Conservation (phyloP, 1,139 yeast species). For the Yamadazyma songkhlaensis region DNA sequence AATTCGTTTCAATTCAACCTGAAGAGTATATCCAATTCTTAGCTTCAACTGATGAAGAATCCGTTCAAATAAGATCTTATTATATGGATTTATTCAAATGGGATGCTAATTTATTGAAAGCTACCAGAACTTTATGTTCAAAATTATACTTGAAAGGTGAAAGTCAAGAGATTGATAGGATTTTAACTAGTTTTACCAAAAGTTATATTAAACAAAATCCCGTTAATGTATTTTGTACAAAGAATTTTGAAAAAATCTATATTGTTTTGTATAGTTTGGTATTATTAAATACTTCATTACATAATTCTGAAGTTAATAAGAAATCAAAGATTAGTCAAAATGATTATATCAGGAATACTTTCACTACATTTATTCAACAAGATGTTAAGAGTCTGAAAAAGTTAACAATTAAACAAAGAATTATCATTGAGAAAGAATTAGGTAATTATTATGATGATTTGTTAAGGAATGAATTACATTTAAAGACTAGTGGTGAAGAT, state of each 20-base stretch:
- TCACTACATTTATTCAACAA: constrained; percentile 41
- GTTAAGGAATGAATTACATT: constrained; percentile 35
- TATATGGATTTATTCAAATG: constrained; percentile 51
- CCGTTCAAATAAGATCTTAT: constrained; percentile 35
- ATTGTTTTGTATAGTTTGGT: constrained; percentile 72
- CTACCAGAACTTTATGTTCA: constrained; percentile 62
- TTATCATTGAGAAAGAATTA: constrained; percentile 44
- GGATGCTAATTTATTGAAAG: constrained; percentile 48
- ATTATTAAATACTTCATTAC: constrained; percentile 68
- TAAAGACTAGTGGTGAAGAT: constrained; percentile 26
- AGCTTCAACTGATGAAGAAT: constrained; percentile 43
- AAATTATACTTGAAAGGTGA: constrained; percentile 76
- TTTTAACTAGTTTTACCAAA: constrained; percentile 66
- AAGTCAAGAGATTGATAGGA: constrained; percentile 76
- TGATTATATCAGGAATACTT: constrained; percentile 58
- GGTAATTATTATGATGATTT: constrained; percentile 42
- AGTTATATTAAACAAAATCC: constrained; percentile 61
- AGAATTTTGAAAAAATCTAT: constrained; percentile 62
- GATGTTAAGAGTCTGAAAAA: constrained; percentile 24
- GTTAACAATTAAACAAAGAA: constrained; percentile 38
- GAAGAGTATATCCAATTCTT: constrained; percentile 48
- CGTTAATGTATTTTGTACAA: constrained; percentile 45
- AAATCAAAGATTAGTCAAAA: constrained; percentile 41
- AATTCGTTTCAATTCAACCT: constrained; percentile 43
- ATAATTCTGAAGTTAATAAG: constrained; percentile 46